phyloP scores from a whole-genome alignment of 495 filamentous ascomycete species.

The Physcia stellaris region DNA sequence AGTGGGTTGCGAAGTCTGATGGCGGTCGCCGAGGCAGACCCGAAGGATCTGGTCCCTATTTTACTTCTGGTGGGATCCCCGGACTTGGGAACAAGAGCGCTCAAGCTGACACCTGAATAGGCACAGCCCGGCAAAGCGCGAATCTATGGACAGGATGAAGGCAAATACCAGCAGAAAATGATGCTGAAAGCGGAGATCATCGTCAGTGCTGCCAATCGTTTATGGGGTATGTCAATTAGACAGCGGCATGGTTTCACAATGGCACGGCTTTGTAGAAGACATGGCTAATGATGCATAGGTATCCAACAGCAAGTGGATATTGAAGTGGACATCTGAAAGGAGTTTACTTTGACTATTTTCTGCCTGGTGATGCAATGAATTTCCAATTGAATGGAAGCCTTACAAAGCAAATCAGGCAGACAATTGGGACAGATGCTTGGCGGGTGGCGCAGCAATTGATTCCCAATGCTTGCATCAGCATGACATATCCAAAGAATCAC shows the following conservation, averaged over 20 bases:
- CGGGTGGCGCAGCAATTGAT: too few species aligned
- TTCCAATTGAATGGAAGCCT: too few species aligned
- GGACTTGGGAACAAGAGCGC: not conserved
- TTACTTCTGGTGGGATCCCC: slow-evolving; percentile 42
- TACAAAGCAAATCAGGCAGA: too few species aligned
- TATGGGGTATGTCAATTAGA: slow-evolving; percentile 53
- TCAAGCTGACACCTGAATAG: slow-evolving; percentile 23
- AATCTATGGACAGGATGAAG: slow-evolving; percentile 43
- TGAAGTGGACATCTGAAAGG: too few species aligned
- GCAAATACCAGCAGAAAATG: slow-evolving; percentile 50
- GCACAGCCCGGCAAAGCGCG: slow-evolving; percentile 51
- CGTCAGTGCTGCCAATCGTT: slow-evolving; percentile 50
- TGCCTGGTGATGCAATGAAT: too few species aligned
- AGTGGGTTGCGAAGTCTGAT: slow-evolving; percentile 59
- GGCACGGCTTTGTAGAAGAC: too few species aligned
- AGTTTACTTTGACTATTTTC: too few species aligned
- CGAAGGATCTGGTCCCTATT: slow-evolving; percentile 53
- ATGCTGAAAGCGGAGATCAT: slow-evolving; percentile 56
- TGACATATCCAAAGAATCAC: too few species aligned
- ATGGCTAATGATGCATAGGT: slow-evolving; percentile 15
- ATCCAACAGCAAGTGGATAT: slow-evolving; percentile 31
- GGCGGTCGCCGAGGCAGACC: slow-evolving; percentile 52
- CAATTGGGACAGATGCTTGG: too few species aligned
- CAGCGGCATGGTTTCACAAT: too few species aligned
- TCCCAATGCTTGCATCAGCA: too few species aligned